These are phyloP conservation scores for Hypsizygus marmoreus DNA, from an alignment of 768 basidiomycete genomes.

Conservation along the genomic window DNA sequence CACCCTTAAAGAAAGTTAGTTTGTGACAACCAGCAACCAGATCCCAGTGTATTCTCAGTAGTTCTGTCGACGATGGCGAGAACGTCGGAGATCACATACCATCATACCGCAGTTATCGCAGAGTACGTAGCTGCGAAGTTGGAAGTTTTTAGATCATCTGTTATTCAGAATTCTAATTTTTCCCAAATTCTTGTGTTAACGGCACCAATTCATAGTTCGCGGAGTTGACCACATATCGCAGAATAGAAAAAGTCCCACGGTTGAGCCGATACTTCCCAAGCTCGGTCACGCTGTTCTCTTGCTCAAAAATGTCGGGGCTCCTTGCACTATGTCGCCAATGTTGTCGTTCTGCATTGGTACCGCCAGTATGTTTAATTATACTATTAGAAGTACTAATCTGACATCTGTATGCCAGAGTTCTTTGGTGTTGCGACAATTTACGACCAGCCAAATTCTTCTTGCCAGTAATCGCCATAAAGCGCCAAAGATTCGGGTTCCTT, in stretches of 20 bases:
- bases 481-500: constrained; percentile 55
- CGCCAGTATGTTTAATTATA: constrained; percentile 11
- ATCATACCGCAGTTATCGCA: no score
- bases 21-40: no score
- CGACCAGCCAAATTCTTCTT: constrained; percentile 46
- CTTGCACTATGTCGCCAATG: constrained; percentile 30
- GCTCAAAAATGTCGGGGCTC: constrained; percentile 17
- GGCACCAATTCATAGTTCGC: no score
- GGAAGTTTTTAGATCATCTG: no score
- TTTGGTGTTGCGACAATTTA: constrained; percentile 47
- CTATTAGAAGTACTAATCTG: background rate
- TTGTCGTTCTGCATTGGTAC: constrained; percentile 18
- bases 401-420: constrained; percentile 10
- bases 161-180: no score
- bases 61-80: no score
- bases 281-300: background rate
- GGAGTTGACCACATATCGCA: constrained; percentile 3
- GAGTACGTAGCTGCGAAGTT: no score
- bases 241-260: constrained; percentile 13
- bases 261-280: background rate
- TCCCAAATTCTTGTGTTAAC: no score
- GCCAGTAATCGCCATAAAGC: constrained; percentile 53
- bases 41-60: no score
- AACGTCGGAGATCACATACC: no score
- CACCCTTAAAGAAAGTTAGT: no score